phyloP scores from a whole-genome alignment of 2,329 filamentous ascomycete species.

The Monosporascus ibericus region DNA sequence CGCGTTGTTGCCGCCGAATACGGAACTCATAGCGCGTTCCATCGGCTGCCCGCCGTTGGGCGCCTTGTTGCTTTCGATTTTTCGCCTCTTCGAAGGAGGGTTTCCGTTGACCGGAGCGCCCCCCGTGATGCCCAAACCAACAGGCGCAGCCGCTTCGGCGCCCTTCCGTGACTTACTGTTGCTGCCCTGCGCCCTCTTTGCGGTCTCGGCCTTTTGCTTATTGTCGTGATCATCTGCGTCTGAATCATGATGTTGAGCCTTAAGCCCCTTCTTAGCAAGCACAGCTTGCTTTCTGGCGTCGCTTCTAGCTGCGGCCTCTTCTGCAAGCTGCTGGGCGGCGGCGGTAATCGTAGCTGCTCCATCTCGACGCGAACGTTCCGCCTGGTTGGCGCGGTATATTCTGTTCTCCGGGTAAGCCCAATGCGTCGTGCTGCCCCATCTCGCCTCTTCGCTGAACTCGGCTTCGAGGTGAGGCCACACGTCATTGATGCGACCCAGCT shows the following conservation, averaged over 20 bases:
- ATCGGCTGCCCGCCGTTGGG: conserved; percentile 44
- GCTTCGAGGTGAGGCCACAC: conserved; percentile 80
- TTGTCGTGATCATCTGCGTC: conserved; percentile 67
- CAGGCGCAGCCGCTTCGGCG: conserved; percentile 41
- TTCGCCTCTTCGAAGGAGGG: conserved; percentile 67
- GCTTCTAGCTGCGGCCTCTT: conserved; percentile 77
- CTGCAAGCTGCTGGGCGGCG: conserved; percentile 69
- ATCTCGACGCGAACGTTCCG: conserved; percentile 72
- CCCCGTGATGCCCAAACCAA: conserved; percentile 63
- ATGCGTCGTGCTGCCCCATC: conserved; percentile 84
- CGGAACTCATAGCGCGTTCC: conserved; percentile 63
- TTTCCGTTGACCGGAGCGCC: conserved; percentile 42
- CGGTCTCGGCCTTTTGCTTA: conserved; percentile 39
- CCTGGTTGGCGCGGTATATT: conserved; percentile 54
- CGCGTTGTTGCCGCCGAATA: conserved; percentile 42
- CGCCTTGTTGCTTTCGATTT: conserved; percentile 71
- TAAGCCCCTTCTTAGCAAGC: conserved; percentile 67
- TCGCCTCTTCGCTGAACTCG: conserved; percentile 91
- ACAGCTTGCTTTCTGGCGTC: conserved; percentile 80
- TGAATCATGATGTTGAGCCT: conserved; percentile 64
- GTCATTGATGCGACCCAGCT: conserved; percentile 77
- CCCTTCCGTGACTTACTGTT: conserved; percentile 59
- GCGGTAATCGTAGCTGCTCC: conserved; percentile 72
- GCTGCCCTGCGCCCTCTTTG: conserved; percentile 55
- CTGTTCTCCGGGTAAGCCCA: conserved; percentile 94